phyloP scores from a whole-genome alignment of 345 rosid genomes.

The Pugionium cornutum region DNA sequence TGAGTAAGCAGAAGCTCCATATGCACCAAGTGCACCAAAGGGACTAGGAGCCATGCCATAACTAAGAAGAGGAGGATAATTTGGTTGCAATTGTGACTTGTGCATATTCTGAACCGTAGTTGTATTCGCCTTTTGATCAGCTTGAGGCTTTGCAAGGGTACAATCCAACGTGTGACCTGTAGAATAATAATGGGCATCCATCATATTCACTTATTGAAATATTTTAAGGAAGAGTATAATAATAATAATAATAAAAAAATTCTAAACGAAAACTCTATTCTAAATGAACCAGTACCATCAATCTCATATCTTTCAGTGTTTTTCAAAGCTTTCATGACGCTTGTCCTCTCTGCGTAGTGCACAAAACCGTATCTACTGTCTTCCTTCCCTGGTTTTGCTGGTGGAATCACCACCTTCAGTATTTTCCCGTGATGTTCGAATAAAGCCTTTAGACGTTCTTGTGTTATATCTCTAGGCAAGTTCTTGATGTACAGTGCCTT shows the following conservation, averaged over 20 bases:
- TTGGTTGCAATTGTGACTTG: slow-evolving; percentile 63
- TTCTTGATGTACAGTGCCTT: slow-evolving; percentile 89
- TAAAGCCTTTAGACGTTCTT: slow-evolving; percentile 66
- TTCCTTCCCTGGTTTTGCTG: slow-evolving; percentile 84
- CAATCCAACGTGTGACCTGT: slow-evolving; percentile 87
- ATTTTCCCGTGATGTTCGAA: slow-evolving; percentile 55
- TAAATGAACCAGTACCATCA: slow-evolving; percentile 53
- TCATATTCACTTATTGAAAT: neutral
- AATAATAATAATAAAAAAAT: too few species aligned
- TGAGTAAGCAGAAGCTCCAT: slow-evolving; percentile 66
- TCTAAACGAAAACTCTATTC: too few species aligned
- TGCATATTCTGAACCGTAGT: slow-evolving; percentile 53
- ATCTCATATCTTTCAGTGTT: slow-evolving; percentile 87
- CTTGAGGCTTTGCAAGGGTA: slow-evolving; percentile 92
- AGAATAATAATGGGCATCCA: neutral
- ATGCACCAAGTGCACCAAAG: slow-evolving; percentile 67
- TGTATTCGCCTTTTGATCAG: slow-evolving; percentile 63
- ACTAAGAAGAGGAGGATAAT: slow-evolving; percentile 66
- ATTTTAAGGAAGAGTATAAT: neutral
- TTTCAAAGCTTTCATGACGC: slow-evolving; percentile 82
- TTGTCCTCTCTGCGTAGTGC: slow-evolving; percentile 90
- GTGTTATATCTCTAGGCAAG: slow-evolving; percentile 74
- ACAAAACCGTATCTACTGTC: slow-evolving; percentile 85
- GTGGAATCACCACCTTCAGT: slow-evolving; percentile 80
- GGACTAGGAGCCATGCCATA: slow-evolving; percentile 71